Percentiles rank a stretch among this genome's conserved stretches.
phyloP scores from a whole-genome alignment of 1,284 basidiomycete genomes.

The Cryptococcus maquisensis region DNA sequence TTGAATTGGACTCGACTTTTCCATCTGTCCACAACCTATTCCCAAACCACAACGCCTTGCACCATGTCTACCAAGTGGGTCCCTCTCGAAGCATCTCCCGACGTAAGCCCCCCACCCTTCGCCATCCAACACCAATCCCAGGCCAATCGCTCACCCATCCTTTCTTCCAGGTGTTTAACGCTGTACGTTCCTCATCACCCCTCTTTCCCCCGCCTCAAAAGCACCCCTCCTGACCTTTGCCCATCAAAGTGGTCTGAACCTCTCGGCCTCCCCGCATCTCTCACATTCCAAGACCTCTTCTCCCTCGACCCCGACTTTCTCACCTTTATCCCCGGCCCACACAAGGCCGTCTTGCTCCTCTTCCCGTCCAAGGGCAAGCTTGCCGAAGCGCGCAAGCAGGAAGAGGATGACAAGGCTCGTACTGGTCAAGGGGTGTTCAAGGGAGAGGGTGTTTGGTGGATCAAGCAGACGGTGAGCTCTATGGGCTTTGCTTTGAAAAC shows the following conservation, averaged over 20 bases:
- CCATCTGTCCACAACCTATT: not conserved
- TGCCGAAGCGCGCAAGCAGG: conserved; percentile 56
- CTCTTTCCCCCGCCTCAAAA: not conserved
- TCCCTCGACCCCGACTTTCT: conserved; percentile 77
- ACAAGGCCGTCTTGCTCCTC: conserved; percentile 73
- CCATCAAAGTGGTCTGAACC: conserved; percentile 80
- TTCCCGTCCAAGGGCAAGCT: conserved; percentile 65
- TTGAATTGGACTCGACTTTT: not conserved
- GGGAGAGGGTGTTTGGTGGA: conserved; percentile 46
- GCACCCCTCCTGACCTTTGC: not conserved
- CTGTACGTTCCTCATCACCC: conserved; percentile 22
- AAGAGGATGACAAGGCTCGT: conserved; percentile 30
- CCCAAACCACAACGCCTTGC: not conserved
- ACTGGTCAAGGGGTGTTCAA: conserved; percentile 1
- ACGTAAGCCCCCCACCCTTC: conserved; percentile 50
- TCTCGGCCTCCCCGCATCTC: conserved; percentile 62
- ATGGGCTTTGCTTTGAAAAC: too few relatives aligned
- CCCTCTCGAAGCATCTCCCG: conserved; percentile 70
- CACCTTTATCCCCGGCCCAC: conserved; percentile 62
- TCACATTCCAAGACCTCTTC: conserved; percentile 73
- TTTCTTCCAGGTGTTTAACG: conserved; percentile 44
- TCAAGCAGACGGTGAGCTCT: conserved; percentile 51
- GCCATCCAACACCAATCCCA: not conserved
- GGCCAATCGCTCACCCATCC: not conserved
- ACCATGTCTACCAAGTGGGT: conserved; percentile 57